Evolutionary conservation across 306 rosid genomes (phyloP).

Genomic region (Cucumis melo): DNA sequence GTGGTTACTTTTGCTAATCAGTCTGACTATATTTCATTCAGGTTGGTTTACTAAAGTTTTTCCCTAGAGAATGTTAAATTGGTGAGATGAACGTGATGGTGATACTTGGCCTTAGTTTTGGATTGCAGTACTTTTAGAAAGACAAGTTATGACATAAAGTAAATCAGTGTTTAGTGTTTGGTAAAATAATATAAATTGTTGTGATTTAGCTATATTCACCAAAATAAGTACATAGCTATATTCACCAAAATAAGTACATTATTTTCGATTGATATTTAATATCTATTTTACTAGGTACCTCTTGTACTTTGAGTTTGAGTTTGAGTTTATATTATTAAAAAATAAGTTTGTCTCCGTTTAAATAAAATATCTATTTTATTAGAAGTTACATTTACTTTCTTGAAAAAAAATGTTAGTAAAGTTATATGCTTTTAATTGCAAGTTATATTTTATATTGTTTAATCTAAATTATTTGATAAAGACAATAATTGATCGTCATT

Average conservation of each 20-base stretch:
- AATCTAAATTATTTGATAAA: not conserved
- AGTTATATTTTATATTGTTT: not conserved
- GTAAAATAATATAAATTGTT: not conserved
- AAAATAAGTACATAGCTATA: not conserved
- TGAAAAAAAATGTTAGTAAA: not conserved
- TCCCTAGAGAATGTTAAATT: not conserved
- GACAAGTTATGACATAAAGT: too few relatives aligned
- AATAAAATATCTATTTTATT: not conserved
- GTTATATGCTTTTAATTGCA: not conserved
- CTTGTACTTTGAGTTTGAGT: too few relatives aligned
- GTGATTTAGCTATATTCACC: not conserved
- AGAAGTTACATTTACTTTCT: not conserved
- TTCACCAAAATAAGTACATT: not conserved
- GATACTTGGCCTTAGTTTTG: not conserved
- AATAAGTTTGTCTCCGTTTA: too few relatives aligned
- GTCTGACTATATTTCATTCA: slow-evolving; percentile 77
- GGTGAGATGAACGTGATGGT: not conserved
- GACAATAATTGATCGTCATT: too few relatives aligned
- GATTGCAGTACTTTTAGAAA: not conserved
- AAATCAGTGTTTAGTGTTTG: not conserved
- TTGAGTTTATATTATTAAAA: too few relatives aligned
- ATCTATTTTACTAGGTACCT: not conserved
- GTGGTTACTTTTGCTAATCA: slow-evolving; percentile 67
- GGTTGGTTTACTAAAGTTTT: slow-evolving; percentile 19
- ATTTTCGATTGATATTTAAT: not conserved